A percentile compares a stretch with the other conserved stretches of the same genome.
These are phyloP conservation scores for Pseudodiploospora longispora DNA, from an alignment of 2,329 filamentous ascomycete genomes.

Conservation along the genomic window DNA sequence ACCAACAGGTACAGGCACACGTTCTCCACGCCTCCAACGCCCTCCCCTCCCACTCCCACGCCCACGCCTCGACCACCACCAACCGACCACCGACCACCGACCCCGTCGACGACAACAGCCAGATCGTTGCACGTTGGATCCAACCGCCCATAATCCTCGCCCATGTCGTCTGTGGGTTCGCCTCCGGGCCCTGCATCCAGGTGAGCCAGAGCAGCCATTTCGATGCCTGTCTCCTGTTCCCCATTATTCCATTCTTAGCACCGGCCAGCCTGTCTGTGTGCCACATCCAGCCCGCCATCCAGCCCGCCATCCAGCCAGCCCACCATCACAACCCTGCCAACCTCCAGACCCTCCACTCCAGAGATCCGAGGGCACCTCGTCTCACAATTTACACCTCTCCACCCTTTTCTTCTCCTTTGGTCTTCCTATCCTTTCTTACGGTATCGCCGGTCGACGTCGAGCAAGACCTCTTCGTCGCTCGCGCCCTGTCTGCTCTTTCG, in stretches of 20 bases:
- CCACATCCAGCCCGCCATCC: background rate
- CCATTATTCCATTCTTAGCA: constrained; percentile 13
- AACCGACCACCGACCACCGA: constrained; percentile 1
- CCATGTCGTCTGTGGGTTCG: constrained; percentile 5
- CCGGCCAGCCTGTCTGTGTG: too few relatives aligned
- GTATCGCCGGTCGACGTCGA: constrained; percentile 12
- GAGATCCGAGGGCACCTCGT: background rate
- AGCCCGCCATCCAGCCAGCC: constrained; percentile 6
- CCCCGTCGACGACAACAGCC: background rate
- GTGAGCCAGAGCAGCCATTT: constrained; percentile 3
- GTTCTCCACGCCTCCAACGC: background rate
- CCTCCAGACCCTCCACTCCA: background rate
- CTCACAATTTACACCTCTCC: background rate
- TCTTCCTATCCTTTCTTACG: background rate
- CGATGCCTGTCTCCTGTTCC: constrained; percentile 5
- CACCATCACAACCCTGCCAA: background rate
- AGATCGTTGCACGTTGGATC: background rate
- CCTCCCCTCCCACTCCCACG: background rate
- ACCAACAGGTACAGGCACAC: background rate
- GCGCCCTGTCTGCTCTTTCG: constrained; percentile 13
- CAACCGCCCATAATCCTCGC: constrained; percentile 5
- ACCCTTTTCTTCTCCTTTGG: background rate
- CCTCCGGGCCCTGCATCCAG: constrained; percentile 5
- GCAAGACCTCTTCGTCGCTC: constrained; percentile 16
- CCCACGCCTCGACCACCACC: background rate